Base-by-base conservation (phyloP, 2,329 filamentous ascomycete genomes). In the Cladophialophora yegresii region DNA sequence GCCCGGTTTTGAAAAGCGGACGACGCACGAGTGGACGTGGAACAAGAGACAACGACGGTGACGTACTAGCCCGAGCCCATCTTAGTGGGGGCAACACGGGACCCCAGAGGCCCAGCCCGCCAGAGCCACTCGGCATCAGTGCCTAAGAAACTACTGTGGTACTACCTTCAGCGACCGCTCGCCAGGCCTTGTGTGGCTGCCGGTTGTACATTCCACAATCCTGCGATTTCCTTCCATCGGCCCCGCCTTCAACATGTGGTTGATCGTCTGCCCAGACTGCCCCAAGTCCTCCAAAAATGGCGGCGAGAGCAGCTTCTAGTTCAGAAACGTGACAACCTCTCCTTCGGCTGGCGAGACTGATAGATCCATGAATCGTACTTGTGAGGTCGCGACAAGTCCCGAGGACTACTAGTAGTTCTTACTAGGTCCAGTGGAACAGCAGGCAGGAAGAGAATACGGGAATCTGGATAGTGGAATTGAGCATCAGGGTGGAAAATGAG, bases 401-500 rank as follows among this genome's bases (percentile, higher is more conserved):
- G 36, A n/a, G 7, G 8, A n/a, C 36, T 8, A n/a, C n/a, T n/a
- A n/a, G n/a, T n/a, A 16, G 36, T 43, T 6, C 16, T 6, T 43
- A 8, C 36, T 20, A n/a, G n/a, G 6, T 43, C 5, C 36, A 43
- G 36, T 16, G n/a, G n/a, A 16, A 43, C 2, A n/a, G 36, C 36
- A 43, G 36, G n/a, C 8, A 43, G 8, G 16, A 43, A 16, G 16
- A 8, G 16, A 7, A 43, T 2, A n/a, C 16, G 5, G 8, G 36
- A 43, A 43, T 43, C n/a, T 2, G n/a, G 36, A 43, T n/a, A 16
- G 36, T 16, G 36, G 36, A 13, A 16, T 2, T 20, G n/a, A 33
- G 32, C 8, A 16, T 16, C 51, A 33, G 30, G 28, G 3, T 59
- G 57, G 47, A 65, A 32, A 61, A 55, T 28, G 57, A 57, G 58